Evolutionary conservation across 345 rosid species (phyloP), one percentile per base, ranked within the genome.

Genomic region (Melaleuca quinquenervia): DNA sequence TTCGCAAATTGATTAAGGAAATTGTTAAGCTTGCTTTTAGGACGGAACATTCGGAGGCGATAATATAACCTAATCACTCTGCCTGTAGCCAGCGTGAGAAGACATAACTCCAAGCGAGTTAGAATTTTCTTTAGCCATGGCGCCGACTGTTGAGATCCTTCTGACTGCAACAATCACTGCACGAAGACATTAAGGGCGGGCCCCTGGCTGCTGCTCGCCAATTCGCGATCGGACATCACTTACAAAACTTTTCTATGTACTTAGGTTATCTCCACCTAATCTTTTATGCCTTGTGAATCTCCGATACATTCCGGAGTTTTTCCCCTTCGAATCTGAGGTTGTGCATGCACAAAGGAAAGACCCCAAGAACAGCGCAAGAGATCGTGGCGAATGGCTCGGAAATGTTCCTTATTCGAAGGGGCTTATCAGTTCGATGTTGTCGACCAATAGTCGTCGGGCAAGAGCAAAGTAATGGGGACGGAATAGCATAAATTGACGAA

Each of bases 71-170:
- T 1, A 27, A 60, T 29, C 3, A 60, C 41, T 27, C 41, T 60
- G 14, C 5, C 10, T 60, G 32, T 60, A 13, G 41, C 41, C 41
- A 60, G 6, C 27, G 41, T 14, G 27, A 27, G 26, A 56, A 5
- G n/a, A n/a, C n/a, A n/a, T 56, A 0, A 56, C 14, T 56, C n/a
- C 26, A 26, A 11, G 32, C 0, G 0, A 56, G 26, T 56, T 56
- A 56, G 29, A 56, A 56, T 62, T 60, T 60, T 27, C 20, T 7
- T 3, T 0, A 15, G 75, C 75, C 41, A 62, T 62, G 29, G 27
- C 0, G 75, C 11, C 14, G 15, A 7, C 0, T 29, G 29, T 62
- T 14, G 10, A 14, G 29, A 27, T 62, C 27, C 21, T 20, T 27
- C 5, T 0, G 27, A 62, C 75, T 20, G 14, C 8, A 29, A 29